Evolutionary conservation across 495 filamentous ascomycete genomes (phyloP), one percentile per base, ranked within the genome.

Genomic region (Penicillium pancosmium): DNA sequence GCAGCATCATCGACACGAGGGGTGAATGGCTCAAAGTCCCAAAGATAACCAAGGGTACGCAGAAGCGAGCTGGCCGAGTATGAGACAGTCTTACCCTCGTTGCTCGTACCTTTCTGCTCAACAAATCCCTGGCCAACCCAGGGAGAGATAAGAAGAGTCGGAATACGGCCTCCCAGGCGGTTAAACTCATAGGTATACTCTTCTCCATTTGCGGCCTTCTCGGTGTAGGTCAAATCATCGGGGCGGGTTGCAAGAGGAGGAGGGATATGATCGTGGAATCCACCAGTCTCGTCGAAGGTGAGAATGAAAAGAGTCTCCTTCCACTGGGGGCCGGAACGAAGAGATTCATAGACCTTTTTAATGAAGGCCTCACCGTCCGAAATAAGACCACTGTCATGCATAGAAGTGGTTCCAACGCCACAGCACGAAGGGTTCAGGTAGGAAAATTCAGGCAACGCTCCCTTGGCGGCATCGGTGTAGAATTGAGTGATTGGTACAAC

Each of bases 401-500:
- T 78, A 50, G 77, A 80, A 54, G 72, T 79, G 31, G 76, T 79
- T 44, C 66, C 68, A 7, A 66, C 60, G 16, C 72, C 72, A 62
- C 80, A 83, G 76, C 80, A 83, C 34, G 73, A 74, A 3, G 80
- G 80, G 69, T 83, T 78, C 58, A 83, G 58, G 60, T 77, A 83
- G 40, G 73, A 74, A 55, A 83, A 72, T 34, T 79, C 66, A 10
- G 80, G 70, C 4, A 82, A 73, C 1, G 51, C 61, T 34, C 80
- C 75, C 15, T 60, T 62, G 8, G 59, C 60, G 1, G 73, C 74
- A 35, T 77, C 78, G 12, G 68, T 55, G 66, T 73, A 77, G 66
- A 75, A 75, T 38, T 74, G 58, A 5, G 58, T 55, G 10, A 76
- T 54, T 9, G 75, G 69, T 13, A 67, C 60, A 38, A 38, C 36